Conservation (phyloP, 2,329 filamentous ascomycete genomes). For the Calonectria ilicicola region DNA sequence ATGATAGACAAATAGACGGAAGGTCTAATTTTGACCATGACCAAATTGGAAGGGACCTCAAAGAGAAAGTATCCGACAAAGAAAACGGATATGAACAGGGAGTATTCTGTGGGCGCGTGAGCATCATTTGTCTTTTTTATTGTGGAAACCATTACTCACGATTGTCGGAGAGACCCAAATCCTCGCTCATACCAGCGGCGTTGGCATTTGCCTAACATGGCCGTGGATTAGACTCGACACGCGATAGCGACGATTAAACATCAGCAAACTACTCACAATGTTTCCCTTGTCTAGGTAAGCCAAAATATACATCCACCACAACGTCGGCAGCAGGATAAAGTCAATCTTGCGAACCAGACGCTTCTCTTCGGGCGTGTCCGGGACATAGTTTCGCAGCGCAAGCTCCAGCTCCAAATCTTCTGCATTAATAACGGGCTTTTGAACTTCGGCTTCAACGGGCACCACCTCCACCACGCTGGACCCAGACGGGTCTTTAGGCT, state of each 20-base stretch:
- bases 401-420: slow-evolving; percentile 15
- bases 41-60: slow-evolving; percentile 28
- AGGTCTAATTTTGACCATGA: slow-evolving; percentile 25
- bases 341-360: slow-evolving; percentile 58
- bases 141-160: not conserved
- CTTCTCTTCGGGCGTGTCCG: slow-evolving; percentile 42
- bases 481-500: not conserved
- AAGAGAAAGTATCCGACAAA: slow-evolving; percentile 28
- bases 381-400: slow-evolving; percentile 19
- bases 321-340: slow-evolving; percentile 61
- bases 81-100: slow-evolving; percentile 29
- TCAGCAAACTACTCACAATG: slow-evolving; percentile 34
- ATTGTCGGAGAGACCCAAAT: slow-evolving; percentile 23
- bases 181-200: slow-evolving; percentile 27
- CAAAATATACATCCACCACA: slow-evolving; percentile 50
- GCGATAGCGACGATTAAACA: not conserved
- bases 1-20: slow-evolving; percentile 29
- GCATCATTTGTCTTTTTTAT: not conserved
- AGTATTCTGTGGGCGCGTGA: slow-evolving; percentile 20
- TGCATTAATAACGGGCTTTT: not conserved
- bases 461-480: not conserved
- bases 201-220: slow-evolving; percentile 27
- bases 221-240: not conserved
- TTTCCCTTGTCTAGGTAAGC: slow-evolving; percentile 45
- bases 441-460: not conserved